Evolutionary conservation across 805 yeast genomes (phyloP), one percentile per base, ranked within the genome.

Genomic region (Ogataea paraovalis): DNA sequence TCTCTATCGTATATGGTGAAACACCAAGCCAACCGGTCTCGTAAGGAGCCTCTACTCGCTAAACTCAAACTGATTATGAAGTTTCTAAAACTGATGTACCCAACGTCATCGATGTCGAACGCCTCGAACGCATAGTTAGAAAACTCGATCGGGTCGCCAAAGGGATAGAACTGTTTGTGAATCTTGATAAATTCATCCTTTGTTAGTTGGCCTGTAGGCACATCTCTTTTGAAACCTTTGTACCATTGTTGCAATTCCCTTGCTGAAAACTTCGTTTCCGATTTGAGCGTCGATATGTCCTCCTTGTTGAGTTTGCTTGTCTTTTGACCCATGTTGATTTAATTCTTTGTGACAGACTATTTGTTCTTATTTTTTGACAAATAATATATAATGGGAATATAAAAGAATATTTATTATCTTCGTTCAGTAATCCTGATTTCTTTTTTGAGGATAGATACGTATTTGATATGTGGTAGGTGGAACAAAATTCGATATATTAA

Each of bases 211-310:
- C 98, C 98, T 30, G 81, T 75, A 1, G 97, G 97, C 64, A 97
- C 92, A 65, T 94, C 99, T 61, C 97, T 77, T 38, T 85, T 72
- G 59, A 94, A 94, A 2, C 98, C 98, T 64, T 92, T 92, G 64
- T 92, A 92, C 99, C 99, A 94, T 63, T 92, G 99, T 66, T 94
- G 98, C 39, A 94, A 77, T 64, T 94, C 99, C 54, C 96, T 76
- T 45, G 91, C 82, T 61, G 92, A 96, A 62, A 94, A 94, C 59
- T 89, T 85, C 0, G 99, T 94, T 21, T 90, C 85, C 61, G 81
- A 83, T 63, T 85, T 86, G 49, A 94, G 78, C 46, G 85, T 82
- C 45, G 86, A 78, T 42, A 94, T 76, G 59, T 94, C 98, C 56
- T 94, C 98, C 58, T 85, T 89, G 16, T 96, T 85, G 42, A 94